phyloP scores from a whole-genome alignment of 768 basidiomycete species.

The Sutorius australiensis region DNA sequence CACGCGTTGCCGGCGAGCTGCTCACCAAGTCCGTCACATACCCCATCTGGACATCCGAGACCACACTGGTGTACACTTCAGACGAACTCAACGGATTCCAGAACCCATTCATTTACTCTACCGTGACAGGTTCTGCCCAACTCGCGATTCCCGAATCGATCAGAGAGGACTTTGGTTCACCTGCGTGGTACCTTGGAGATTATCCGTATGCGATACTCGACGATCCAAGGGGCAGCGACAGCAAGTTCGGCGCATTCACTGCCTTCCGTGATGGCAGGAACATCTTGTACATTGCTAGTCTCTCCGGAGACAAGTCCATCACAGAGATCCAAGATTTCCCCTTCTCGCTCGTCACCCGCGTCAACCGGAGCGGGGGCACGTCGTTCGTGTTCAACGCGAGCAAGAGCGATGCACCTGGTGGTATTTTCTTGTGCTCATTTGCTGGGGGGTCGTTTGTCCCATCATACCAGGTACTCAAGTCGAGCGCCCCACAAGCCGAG shows the following conservation, averaged over 20 bases:
- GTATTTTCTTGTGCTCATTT: slow-evolving; percentile 30
- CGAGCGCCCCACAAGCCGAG: slow-evolving; percentile 18
- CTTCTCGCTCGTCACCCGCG: slow-evolving; percentile 27
- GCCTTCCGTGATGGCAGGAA: slow-evolving; percentile 34
- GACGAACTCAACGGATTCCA: slow-evolving; percentile 59
- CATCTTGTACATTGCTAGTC: slow-evolving; percentile 32
- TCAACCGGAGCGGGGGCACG: slow-evolving; percentile 23
- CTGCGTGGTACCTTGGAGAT: slow-evolving; percentile 52
- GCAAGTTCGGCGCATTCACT: slow-evolving; percentile 26
- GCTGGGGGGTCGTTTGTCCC: slow-evolving; percentile 20
- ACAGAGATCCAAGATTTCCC: slow-evolving; percentile 31
- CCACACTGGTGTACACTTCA: slow-evolving; percentile 57
- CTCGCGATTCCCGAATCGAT: slow-evolving; percentile 39
- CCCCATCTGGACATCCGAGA: slow-evolving; percentile 56
- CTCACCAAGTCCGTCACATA: slow-evolving; percentile 52
- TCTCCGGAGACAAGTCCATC: slow-evolving; percentile 22
- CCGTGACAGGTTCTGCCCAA: slow-evolving; percentile 26
- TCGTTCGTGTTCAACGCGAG: slow-evolving; percentile 34
- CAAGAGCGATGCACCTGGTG: slow-evolving; percentile 30
- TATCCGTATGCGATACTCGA: slow-evolving; percentile 47
- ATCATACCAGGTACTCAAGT: slow-evolving; percentile 22
- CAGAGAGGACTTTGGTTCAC: slow-evolving; percentile 52
- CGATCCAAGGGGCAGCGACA: slow-evolving; percentile 18
- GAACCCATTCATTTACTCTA: slow-evolving; percentile 60
- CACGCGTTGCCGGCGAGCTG: slow-evolving; percentile 49